Evolutionary conservation across 345 rosid genomes (phyloP).

Genomic region (Clarkia xantiana): DNA sequence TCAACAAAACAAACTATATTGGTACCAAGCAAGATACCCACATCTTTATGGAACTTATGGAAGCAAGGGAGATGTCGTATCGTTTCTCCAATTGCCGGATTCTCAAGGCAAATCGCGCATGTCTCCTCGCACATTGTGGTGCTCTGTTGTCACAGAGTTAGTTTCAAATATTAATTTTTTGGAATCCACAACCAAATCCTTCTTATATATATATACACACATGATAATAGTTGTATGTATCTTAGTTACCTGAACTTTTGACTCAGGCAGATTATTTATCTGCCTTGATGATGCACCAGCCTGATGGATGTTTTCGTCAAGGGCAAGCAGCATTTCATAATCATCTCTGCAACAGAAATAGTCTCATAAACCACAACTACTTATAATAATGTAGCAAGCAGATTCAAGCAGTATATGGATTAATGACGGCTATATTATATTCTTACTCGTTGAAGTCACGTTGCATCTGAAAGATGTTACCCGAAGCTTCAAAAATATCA

Average conservation of each 20-base stretch:
- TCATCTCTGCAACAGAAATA: slow-evolving; percentile 46
- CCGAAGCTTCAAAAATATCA: slow-evolving; percentile 18
- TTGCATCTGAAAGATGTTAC: slow-evolving; percentile 34
- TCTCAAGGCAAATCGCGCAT: slow-evolving; percentile 78
- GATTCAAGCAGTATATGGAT: neutral
- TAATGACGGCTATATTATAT: no score
- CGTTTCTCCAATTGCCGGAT: slow-evolving; percentile 59
- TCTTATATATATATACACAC: no score
- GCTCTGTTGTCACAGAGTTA: slow-evolving; percentile 14
- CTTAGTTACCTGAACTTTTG: slow-evolving; percentile 43
- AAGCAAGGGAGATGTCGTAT: slow-evolving; percentile 94
- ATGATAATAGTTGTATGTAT: neutral
- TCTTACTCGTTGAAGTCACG: slow-evolving; percentile 90
- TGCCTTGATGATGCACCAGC: slow-evolving; percentile 52
- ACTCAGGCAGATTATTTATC: slow-evolving; percentile 69
- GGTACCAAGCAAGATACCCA: slow-evolving; percentile 10
- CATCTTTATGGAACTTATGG: slow-evolving; percentile 94
- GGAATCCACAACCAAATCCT: no score
- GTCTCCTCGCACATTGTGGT: slow-evolving; percentile 55
- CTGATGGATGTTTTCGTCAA: slow-evolving; percentile 56
- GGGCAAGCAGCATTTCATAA: slow-evolving; percentile 82
- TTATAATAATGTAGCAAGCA: neutral
- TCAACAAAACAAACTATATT: neutral
- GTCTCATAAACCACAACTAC: no score
- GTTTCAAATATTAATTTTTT: neutral